These are phyloP conservation scores for Pythium biforme DNA, from an alignment of 352 stramenopile genomes.

Conservation along the genomic window DNA sequence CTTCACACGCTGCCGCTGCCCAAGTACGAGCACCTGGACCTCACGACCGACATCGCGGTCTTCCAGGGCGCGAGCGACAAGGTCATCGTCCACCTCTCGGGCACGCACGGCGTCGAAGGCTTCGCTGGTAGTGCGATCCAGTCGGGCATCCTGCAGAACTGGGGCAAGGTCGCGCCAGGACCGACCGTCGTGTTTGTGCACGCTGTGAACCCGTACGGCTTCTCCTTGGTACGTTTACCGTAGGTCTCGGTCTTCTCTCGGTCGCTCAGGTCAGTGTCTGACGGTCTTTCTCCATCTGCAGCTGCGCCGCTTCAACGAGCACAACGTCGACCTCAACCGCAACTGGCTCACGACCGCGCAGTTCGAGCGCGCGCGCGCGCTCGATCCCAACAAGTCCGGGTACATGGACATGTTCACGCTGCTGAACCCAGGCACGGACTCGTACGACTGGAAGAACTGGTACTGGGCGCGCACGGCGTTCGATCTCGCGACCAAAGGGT, in stretches of 20 bases:
- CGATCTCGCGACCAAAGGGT: slow-evolving; percentile 41
- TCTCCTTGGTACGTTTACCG: slow-evolving; percentile 44
- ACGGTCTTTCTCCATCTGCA: slow-evolving; percentile 13
- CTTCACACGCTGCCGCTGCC: slow-evolving; percentile 29
- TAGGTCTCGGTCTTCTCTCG: neutral
- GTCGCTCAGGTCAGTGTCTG: neutral
- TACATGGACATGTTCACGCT: slow-evolving; percentile 79
- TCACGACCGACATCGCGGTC: slow-evolving; percentile 42
- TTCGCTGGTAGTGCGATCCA: slow-evolving; percentile 64
- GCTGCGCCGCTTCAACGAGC: slow-evolving; percentile 88
- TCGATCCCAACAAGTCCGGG: slow-evolving; percentile 72
- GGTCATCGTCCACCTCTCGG: slow-evolving; percentile 41
- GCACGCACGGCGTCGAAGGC: slow-evolving; percentile 49
- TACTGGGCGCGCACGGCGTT: slow-evolving; percentile 47
- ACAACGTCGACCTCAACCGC: slow-evolving; percentile 68
- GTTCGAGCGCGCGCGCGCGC: slow-evolving; percentile 42
- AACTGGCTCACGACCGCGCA: slow-evolving; percentile 43
- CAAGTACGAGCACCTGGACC: slow-evolving; percentile 21
- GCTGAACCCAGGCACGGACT: slow-evolving; percentile 51
- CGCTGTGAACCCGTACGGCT: slow-evolving; percentile 91
- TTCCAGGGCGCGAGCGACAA: slow-evolving; percentile 23
- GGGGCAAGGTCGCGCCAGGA: slow-evolving; percentile 9
- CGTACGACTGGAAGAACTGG: slow-evolving; percentile 30
- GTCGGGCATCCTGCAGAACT: slow-evolving; percentile 18
- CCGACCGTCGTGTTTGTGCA: slow-evolving; percentile 91